These are phyloP conservation scores for Amborella trichopoda DNA, from an alignment of 164 flowering plant species.

Conservation along the genomic window DNA sequence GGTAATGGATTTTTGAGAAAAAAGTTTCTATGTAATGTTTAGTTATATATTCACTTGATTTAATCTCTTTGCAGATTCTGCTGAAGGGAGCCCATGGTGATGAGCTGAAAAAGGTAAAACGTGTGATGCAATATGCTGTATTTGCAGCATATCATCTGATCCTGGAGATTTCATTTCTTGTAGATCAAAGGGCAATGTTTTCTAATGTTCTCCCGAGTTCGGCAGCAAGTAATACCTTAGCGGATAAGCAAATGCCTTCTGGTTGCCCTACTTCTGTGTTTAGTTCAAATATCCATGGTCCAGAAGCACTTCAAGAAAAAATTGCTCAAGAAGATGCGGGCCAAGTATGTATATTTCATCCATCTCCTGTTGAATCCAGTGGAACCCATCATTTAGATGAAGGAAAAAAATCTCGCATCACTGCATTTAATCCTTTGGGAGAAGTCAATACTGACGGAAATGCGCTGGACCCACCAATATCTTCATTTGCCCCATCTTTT, in stretches of 20 bases:
- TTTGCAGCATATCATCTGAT: constrained; percentile 74
- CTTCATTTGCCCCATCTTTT: too few species aligned
- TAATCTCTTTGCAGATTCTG: constrained; percentile 50
- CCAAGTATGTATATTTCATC: too few species aligned
- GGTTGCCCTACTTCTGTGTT: constrained; percentile 7
- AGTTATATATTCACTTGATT: too few species aligned
- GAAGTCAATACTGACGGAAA: constrained; percentile 34
- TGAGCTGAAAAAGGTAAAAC: constrained; percentile 71
- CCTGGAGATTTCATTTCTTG: constrained; percentile 71
- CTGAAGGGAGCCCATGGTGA: constrained; percentile 79
- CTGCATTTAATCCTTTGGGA: constrained; percentile 12
- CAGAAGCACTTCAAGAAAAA: too few species aligned
- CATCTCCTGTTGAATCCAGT: too few species aligned
- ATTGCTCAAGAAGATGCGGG: too few species aligned
- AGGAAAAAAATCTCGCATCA: constrained; percentile 11
- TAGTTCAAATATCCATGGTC: constrained; percentile 6
- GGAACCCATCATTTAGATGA: too few species aligned
- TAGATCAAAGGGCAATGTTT: constrained; percentile 69
- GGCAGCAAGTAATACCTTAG: constrained; percentile 10
- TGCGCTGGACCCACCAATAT: constrained; percentile 4
- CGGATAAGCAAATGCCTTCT: constrained; percentile 8
- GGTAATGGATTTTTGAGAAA: too few species aligned
- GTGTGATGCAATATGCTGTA: constrained; percentile 62
- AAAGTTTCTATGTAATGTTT: too few species aligned
- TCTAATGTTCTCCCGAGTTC: constrained; percentile 28